Evolutionary conservation across 2,329 filamentous ascomycete genomes (phyloP).

Genomic region (Aspergillus hiratsukae): DNA sequence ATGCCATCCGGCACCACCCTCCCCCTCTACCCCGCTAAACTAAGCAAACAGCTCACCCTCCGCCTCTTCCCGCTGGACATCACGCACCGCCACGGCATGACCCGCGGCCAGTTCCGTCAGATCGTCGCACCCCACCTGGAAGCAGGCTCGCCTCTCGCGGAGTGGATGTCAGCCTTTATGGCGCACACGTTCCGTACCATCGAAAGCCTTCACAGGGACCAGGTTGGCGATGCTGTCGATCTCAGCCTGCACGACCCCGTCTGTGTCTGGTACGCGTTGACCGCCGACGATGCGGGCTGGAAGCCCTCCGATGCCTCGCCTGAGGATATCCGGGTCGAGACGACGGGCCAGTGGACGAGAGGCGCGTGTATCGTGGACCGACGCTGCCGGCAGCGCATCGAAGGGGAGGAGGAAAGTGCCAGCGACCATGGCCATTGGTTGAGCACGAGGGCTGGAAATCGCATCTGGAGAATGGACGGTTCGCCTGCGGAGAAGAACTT

Average conservation of each 20-base stretch:
- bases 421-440: constrained; percentile 76
- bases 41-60: constrained; percentile 61
- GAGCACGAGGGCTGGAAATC: constrained; percentile 68
- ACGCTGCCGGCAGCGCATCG: constrained; percentile 48
- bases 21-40: constrained; percentile 58
- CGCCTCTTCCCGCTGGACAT: constrained; percentile 74
- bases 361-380: constrained; percentile 86
- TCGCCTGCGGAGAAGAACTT: constrained; percentile 66
- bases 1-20: constrained; percentile 47
- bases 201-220: constrained; percentile 55
- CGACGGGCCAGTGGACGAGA: constrained; percentile 86
- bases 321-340: constrained; percentile 87
- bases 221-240: constrained; percentile 46
- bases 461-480: constrained; percentile 66
- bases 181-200: constrained; percentile 67
- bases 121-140: constrained; percentile 53
- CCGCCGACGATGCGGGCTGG: constrained; percentile 38
- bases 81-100: constrained; percentile 66
- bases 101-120: constrained; percentile 54
- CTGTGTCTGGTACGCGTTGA: constrained; percentile 73
- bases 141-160: constrained; percentile 65
- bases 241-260: constrained; percentile 73
- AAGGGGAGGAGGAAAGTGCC: constrained; percentile 52
- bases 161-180: constrained; percentile 70
- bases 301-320: constrained; percentile 47